Conservation (phyloP, 2,329 filamentous ascomycete genomes). For the Nothophoma quercina region DNA sequence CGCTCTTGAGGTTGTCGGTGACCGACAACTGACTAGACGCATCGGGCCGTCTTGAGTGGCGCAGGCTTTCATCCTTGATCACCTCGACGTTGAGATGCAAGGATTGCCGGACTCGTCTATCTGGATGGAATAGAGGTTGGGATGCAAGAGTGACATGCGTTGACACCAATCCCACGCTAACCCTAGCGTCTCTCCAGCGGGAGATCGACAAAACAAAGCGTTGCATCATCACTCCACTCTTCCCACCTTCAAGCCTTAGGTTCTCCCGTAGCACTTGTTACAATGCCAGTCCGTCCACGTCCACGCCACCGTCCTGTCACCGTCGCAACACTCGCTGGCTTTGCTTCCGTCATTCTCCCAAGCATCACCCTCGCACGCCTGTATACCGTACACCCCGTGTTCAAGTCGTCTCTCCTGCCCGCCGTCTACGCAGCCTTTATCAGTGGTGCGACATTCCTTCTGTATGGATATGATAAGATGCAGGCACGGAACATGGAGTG, state of each 20-base stretch:
- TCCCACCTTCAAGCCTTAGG: not conserved
- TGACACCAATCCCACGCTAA: too few species aligned
- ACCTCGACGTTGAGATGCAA: too few species aligned
- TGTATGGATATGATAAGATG: slow-evolving; percentile 48
- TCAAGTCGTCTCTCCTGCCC: slow-evolving; percentile 24
- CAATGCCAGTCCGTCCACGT: slow-evolving; percentile 22
- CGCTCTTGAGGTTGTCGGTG: not conserved
- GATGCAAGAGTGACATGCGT: too few species aligned
- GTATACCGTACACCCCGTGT: slow-evolving; percentile 8
- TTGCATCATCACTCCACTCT: not conserved
- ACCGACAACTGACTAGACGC: too few species aligned
- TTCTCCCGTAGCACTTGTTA: too few species aligned
- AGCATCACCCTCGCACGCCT: slow-evolving; percentile 59
- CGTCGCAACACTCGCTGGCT: slow-evolving; percentile 32
- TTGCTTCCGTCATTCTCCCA: slow-evolving; percentile 60
- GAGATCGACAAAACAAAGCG: too few species aligned
- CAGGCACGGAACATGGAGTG: slow-evolving; percentile 43
- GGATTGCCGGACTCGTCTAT: too few species aligned
- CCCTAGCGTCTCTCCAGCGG: too few species aligned
- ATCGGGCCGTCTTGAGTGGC: too few species aligned
- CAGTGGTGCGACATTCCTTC: slow-evolving; percentile 37
- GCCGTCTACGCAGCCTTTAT: slow-evolving; percentile 27
- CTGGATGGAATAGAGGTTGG: too few species aligned
- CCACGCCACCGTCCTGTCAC: slow-evolving; percentile 38
- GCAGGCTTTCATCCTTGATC: too few species aligned